Evolutionary conservation across 2,329 filamentous ascomycete genomes (phyloP), one percentile per base, ranked within the genome.

Genomic region (Zopfia rhizophila): DNA sequence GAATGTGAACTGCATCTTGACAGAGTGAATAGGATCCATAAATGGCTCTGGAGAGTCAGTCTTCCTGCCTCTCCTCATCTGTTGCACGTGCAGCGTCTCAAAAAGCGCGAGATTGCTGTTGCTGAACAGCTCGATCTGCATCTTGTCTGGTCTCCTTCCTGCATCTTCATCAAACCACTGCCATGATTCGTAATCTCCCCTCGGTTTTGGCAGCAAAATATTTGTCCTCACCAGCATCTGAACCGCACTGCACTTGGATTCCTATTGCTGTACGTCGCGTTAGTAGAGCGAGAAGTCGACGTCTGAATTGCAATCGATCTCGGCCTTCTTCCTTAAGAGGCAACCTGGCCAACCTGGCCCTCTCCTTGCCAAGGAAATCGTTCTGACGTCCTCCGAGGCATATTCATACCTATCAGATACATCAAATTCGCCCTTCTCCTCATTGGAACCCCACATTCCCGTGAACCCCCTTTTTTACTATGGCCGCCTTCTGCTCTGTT

Each of bases 391-490:
- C 3, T 30, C 33, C 7, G 39, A 40, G 10, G 30, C 35, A 14
- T 43, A 45, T 21, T 28, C 44, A 19, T 56, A 32, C 25, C 33
- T 42, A 2, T 31, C 42, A 18, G 41, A 32, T 3, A 19, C 37
- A 11, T 46, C 38, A 13, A 24, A 38, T 11, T 17, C 40, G 28
- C 21, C 37, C 2, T 4, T 24, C 16, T 51, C 48, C 7, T 45
- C 38, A 4, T 14, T 46, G 1, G 30, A 43, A 23, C 12, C 25
- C 10, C 43, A 41, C 13, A 23, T 44, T 4, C 36, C 54, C 6
- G 45, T 66, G 8, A 61, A 66, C 41, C 27, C 43, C 18, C 68
- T 59, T 4, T 64, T 61, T 41, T 45, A 53, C 27, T 63, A 63
- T 39, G 61, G 61, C 31, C 56, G 59, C 5, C 41, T 63, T 12